Base-by-base conservation (phyloP, 2,329 filamentous ascomycete species). In the Sporothrix brunneoviolacea region DNA sequence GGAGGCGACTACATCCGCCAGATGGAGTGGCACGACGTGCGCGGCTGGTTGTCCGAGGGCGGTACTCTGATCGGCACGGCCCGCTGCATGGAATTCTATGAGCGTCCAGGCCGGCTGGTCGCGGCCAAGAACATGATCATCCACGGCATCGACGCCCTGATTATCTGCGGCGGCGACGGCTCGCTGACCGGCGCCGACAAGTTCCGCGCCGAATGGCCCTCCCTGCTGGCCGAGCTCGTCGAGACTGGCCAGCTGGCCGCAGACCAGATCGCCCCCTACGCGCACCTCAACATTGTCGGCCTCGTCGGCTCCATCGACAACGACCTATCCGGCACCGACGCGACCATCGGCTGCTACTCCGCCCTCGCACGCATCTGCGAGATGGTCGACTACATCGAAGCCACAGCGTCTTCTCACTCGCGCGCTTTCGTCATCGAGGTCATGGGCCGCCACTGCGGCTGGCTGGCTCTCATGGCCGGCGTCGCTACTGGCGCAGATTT, bases 271-370 rank as follows among this genome's bases (percentile, higher is more conserved):
- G 74, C 81, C 40, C 86, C 87, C 2, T 95, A 89, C 75, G 78
- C 79, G 62, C 83, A 94, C 59, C 79, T 98, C 63, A 98, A 97
- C 70, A 95, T 98, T 59, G 91, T 97, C 48, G 93, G 93, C 42
- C 75, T 97, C 46, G 93, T 98, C 24, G 93, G 93, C 52, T 95
- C 90, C 48, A 98, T 98, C 64, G 93, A 98, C 76, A 98, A 98
- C 65, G 93, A 98, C 65, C 86, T 98, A 70, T 94, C 91, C 44
- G 89, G 89, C 57, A 98, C 93, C 12, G 93, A 98, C 68, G 91
- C 93, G 53, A 98, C 93, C 28, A 96, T 98, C 65, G 93, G 93
- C 50, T 94, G 88, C 67, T 97, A 95, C 72, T 95, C 91, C 38
- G 93, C 93, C 21, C 79, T 98, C 50, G 83, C 86, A 42, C 84